Conservation (phyloP, 768 basidiomycete genomes). For the Termitomyces sp. region DNA sequence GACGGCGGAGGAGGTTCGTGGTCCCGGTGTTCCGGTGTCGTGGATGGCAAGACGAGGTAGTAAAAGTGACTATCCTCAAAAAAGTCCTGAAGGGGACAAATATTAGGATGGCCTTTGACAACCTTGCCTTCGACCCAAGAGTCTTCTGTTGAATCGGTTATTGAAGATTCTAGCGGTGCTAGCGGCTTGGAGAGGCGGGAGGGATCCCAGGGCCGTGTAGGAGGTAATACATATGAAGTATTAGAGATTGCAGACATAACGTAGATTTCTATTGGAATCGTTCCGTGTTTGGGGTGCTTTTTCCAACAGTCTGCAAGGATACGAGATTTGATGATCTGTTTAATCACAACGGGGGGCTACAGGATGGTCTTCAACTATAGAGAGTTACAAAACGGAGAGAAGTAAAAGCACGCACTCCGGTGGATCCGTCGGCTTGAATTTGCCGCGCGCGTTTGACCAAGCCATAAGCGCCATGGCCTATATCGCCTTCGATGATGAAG, state of each 20-base stretch:
- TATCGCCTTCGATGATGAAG: slow-evolving; percentile 81
- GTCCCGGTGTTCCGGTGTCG: slow-evolving; percentile 52
- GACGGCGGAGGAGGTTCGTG: slow-evolving; percentile 53
- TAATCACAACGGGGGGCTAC: slow-evolving; percentile 89
- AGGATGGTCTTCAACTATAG: slow-evolving; percentile 16
- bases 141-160: slow-evolving; percentile 19
- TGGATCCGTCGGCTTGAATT: slow-evolving; percentile 62
- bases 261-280: slow-evolving; percentile 97
- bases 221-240: slow-evolving; percentile 72
- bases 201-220: slow-evolving; percentile 82
- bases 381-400: slow-evolving; percentile 8
- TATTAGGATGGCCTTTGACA: slow-evolving; percentile 90
- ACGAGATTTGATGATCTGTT: slow-evolving; percentile 97
- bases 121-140: slow-evolving; percentile 67
- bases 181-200: slow-evolving; percentile 35
- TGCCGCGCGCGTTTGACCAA: slow-evolving; percentile 89
- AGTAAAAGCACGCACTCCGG: slow-evolving; percentile 63
- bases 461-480: slow-evolving; percentile 93
- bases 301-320: slow-evolving; percentile 99
- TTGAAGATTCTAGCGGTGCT: slow-evolving; percentile 6
- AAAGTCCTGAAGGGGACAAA: slow-evolving; percentile 92
- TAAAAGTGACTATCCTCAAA: slow-evolving; percentile 97
- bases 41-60: slow-evolving; percentile 85
- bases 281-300: slow-evolving; percentile 89
- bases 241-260: slow-evolving; percentile 89